Percentiles rank a stretch among this genome's conserved stretches.
These are phyloP conservation scores for Vaccinium darrowii DNA, from an alignment of 148 eudicot genomes.

Conservation along the genomic window DNA sequence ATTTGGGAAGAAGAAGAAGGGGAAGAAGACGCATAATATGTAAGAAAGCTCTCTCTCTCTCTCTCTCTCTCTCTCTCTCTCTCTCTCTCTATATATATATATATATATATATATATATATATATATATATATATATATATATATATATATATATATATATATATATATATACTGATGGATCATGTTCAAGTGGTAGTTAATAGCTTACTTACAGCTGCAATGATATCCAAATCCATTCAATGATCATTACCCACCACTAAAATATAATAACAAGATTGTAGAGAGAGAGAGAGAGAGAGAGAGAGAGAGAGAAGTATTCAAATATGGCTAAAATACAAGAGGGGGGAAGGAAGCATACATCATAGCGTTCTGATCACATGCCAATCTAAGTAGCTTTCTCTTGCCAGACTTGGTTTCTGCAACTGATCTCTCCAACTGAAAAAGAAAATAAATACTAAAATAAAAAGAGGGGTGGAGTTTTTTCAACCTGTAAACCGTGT, in stretches of 20 bases:
- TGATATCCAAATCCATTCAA: not conserved
- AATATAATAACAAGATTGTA: not conserved
- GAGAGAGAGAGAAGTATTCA: not conserved
- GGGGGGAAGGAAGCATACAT: not conserved
- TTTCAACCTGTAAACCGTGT: not conserved
- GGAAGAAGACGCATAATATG: not conserved
- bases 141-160: too few species aligned
- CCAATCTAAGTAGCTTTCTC: not conserved
- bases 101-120: not conserved
- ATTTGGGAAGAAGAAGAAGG: not conserved
- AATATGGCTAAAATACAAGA: slow-evolving; percentile 13
- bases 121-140: too few species aligned
- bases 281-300: slow-evolving; percentile 15
- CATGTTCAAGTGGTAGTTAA: not conserved
- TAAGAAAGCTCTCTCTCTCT: not conserved
- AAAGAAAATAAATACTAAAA: not conserved
- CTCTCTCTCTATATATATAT: too few species aligned
- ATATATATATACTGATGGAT: not conserved
- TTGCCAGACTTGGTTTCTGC: not conserved
- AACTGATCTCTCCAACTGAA: not conserved
- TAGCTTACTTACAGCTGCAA: slow-evolving; percentile 11
- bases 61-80: too few species aligned
- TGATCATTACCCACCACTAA: slow-evolving; percentile 4
- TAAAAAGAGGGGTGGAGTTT: not conserved
- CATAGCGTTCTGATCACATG: slow-evolving; percentile 25